Conservation (phyloP, 2,329 filamentous ascomycete species). For the Ophiostoma angusticollis region DNA sequence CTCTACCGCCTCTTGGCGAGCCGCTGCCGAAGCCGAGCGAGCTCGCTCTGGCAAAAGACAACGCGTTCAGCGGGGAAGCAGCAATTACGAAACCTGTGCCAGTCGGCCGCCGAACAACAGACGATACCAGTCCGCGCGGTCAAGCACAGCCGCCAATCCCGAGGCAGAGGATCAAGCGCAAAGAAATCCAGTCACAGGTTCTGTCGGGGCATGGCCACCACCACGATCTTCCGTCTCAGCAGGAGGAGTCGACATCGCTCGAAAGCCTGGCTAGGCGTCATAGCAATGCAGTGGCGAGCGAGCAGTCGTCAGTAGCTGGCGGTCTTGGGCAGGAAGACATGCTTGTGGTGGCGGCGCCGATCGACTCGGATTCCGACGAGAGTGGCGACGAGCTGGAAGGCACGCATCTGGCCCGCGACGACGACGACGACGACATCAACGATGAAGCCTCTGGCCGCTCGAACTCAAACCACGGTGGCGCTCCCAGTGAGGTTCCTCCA, state of each 20-base stretch:
- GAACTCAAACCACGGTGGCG: too few species aligned
- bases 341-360: slow-evolving; percentile 12
- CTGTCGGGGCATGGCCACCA: neutral
- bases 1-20: slow-evolving; percentile 66
- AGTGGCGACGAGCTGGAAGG: neutral
- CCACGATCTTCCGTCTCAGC: neutral
- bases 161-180: slow-evolving; percentile 1
- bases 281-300: neutral
- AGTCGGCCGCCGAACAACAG: too few species aligned
- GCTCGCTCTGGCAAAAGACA: neutral
- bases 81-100: neutral
- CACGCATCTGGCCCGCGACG: neutral
- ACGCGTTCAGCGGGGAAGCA: neutral
- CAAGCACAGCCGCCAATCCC: neutral
- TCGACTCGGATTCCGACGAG: slow-evolving; percentile 9
- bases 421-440: neutral
- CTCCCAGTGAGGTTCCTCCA: too few species aligned
- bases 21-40: slow-evolving; percentile 55
- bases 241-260: neutral
- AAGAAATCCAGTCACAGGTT: slow-evolving; percentile 1
- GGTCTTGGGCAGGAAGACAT: slow-evolving; percentile 5
- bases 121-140: too few species aligned
- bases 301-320: neutral
- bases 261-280: neutral
- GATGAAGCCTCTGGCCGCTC: too few species aligned